These are phyloP conservation scores for Rhazya stricta DNA, from an alignment of 257 asterid species.

Conservation along the genomic window DNA sequence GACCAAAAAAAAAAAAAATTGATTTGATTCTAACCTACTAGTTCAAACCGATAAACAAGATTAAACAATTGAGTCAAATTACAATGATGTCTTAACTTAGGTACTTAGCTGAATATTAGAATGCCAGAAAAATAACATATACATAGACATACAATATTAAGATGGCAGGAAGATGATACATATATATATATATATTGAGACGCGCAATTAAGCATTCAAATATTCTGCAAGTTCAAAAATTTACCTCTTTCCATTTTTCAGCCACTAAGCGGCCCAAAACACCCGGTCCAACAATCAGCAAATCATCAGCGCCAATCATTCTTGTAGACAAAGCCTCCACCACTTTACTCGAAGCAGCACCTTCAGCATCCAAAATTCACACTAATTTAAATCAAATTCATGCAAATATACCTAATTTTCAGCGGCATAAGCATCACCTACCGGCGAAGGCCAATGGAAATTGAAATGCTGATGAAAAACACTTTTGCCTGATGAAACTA, in stretches of 20 bases:
- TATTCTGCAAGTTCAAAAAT: neutral
- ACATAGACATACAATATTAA: too few relatives aligned
- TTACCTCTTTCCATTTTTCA: conserved; percentile 86
- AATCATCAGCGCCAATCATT: conserved; percentile 60
- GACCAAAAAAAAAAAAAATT: too few relatives aligned
- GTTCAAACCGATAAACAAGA: neutral
- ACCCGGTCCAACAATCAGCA: conserved; percentile 95
- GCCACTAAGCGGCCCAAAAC: conserved; percentile 93
- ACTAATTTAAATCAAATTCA: neutral
- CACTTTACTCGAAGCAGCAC: conserved; percentile 36
- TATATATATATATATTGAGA: too few relatives aligned
- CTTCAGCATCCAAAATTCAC: conserved; percentile 32
- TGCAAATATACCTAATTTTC: neutral
- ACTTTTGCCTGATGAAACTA: conserved; percentile 12
- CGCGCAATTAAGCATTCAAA: neutral
- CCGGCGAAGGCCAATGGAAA: conserved; percentile 6
- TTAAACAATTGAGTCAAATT: neutral
- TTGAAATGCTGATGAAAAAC: conserved; percentile 13
- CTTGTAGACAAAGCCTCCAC: conserved; percentile 47
- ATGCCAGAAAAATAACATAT: neutral
- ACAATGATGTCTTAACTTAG: neutral
- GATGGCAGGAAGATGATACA: too few relatives aligned
- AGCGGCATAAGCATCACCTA: conserved; percentile 3
- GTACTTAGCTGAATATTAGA: neutral
- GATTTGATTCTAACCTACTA: neutral